These are phyloP conservation scores for Coniella lustricola DNA, from an alignment of 2,329 filamentous ascomycete genomes.

Conservation along the genomic window DNA sequence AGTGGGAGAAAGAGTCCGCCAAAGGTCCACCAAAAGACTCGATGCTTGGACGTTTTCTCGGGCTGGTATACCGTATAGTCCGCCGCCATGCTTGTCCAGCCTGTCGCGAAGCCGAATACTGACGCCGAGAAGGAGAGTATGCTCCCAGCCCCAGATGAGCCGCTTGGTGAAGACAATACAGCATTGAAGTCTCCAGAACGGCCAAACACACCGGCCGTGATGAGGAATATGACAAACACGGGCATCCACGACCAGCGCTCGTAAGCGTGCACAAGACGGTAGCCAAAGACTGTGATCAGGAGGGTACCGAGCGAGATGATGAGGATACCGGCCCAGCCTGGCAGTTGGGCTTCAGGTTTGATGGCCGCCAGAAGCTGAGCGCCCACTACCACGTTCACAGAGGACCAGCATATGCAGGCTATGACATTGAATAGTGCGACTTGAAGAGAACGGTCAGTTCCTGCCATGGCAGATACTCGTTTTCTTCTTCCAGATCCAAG, in stretches of 20 bases:
- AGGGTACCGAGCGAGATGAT: constrained; percentile 65
- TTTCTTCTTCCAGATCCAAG: constrained; percentile 14
- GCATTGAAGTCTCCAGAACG: constrained; percentile 59
- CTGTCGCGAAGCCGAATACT: constrained; percentile 61
- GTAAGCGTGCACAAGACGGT: constrained; percentile 70
- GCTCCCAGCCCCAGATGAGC: constrained; percentile 51
- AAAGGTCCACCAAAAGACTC: constrained; percentile 65
- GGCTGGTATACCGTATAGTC: constrained; percentile 81
- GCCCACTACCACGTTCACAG: constrained; percentile 73
- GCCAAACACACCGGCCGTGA: constrained; percentile 61
- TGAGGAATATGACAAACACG: constrained; percentile 64
- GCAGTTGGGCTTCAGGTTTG: constrained; percentile 50
- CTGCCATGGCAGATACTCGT: background rate
- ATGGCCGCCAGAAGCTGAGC: constrained; percentile 71
- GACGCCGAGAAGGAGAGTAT: constrained; percentile 60
- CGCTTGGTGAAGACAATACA: constrained; percentile 47
- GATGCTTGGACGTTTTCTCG: constrained; percentile 45
- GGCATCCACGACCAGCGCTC: constrained; percentile 72
- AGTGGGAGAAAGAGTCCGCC: constrained; percentile 63
- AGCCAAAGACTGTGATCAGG: constrained; percentile 64
- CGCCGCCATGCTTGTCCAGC: constrained; percentile 69
- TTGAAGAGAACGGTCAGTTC: constrained; percentile 19
- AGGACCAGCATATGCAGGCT: constrained; percentile 67
- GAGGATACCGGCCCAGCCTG: constrained; percentile 67
- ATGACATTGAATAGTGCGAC: constrained; percentile 65